These are phyloP conservation scores for Cytospora mali DNA, from an alignment of 2,329 filamentous ascomycete genomes.

Conservation along the genomic window DNA sequence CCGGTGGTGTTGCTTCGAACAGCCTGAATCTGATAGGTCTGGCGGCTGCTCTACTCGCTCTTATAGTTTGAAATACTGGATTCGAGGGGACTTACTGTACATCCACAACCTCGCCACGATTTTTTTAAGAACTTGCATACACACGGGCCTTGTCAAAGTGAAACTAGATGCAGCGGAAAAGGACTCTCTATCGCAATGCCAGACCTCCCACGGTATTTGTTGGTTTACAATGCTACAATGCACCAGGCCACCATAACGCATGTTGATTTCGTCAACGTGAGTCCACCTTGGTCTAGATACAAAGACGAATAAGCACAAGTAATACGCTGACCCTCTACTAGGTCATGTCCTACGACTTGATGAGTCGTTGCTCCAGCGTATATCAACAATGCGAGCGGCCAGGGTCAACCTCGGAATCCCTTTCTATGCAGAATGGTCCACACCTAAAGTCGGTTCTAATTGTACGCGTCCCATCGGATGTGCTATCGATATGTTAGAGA, in stretches of 20 bases:
- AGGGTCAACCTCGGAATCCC: slow-evolving; percentile 69
- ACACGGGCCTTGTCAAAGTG: not conserved
- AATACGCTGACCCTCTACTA: not conserved
- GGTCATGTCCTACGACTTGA: slow-evolving; percentile 60
- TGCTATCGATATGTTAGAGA: slow-evolving; percentile 60
- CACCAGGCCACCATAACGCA: too few relatives aligned
- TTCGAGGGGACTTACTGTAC: not conserved
- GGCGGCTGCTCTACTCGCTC: not conserved
- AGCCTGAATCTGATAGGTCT: not conserved
- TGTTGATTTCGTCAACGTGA: too few relatives aligned
- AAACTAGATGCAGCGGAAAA: not conserved
- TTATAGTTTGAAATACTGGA: not conserved
- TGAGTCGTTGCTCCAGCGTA: slow-evolving; percentile 69
- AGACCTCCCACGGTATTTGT: too few relatives aligned
- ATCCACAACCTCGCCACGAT: not conserved
- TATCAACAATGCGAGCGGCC: slow-evolving; percentile 60
- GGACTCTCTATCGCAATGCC: too few relatives aligned
- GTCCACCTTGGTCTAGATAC: too few relatives aligned
- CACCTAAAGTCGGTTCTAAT: slow-evolving; percentile 46
- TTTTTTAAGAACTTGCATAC: not conserved
- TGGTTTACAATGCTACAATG: too few relatives aligned
- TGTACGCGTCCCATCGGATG: slow-evolving; percentile 59
- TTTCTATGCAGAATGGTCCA: slow-evolving; percentile 71
- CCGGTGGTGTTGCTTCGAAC: slow-evolving; percentile 3
- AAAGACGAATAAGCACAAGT: too few relatives aligned